Percentiles rank a stretch among this genome's conserved stretches.
These are phyloP conservation scores for Xylariomycetidae sp. DNA, from an alignment of 2,329 filamentous ascomycete species.

Conservation along the genomic window DNA sequence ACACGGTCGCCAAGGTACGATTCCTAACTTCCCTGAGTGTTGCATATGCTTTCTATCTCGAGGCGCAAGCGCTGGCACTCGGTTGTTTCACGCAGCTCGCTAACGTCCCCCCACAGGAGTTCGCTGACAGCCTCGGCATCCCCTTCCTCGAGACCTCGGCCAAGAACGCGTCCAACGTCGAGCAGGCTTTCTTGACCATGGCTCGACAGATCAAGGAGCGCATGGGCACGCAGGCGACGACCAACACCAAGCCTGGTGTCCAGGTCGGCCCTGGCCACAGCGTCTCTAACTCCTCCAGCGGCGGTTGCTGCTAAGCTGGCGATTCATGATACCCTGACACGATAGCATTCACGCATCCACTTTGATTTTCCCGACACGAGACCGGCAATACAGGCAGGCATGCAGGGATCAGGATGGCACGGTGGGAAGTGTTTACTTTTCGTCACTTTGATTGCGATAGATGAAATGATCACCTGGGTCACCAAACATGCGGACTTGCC, in stretches of 20 bases:
- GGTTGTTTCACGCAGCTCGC: too few species aligned
- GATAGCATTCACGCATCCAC: constrained; percentile 16
- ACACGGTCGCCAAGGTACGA: constrained; percentile 93
- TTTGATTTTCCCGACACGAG: constrained; percentile 21
- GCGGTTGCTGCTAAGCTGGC: constrained; percentile 76
- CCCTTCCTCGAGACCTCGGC: constrained; percentile 99
- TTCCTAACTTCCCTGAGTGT: constrained; percentile 2
- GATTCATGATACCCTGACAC: constrained; percentile 23
- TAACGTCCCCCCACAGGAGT: constrained; percentile 61
- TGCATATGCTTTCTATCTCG: too few species aligned
- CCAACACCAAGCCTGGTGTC: constrained; percentile 98
- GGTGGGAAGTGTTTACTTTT: constrained; percentile 19
- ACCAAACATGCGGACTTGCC: too few species aligned
- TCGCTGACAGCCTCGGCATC: constrained; percentile 96
- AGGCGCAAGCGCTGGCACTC: too few species aligned
- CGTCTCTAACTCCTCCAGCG: constrained; percentile 78
- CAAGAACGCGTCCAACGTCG: constrained; percentile 99
- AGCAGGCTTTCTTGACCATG: constrained; percentile 99
- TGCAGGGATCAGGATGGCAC: constrained; percentile 20
- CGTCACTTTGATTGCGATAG: constrained; percentile 21
- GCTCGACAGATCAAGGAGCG: constrained; percentile 99
- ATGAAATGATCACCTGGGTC: constrained; percentile 26
- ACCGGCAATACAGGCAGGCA: constrained; percentile 20
- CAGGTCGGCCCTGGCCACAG: constrained; percentile 93
- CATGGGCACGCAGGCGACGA: constrained; percentile 91